These are phyloP conservation scores for Coemansia sp. DNA, from an alignment of 192 early-diverging fungal genomes.

Conservation along the genomic window DNA sequence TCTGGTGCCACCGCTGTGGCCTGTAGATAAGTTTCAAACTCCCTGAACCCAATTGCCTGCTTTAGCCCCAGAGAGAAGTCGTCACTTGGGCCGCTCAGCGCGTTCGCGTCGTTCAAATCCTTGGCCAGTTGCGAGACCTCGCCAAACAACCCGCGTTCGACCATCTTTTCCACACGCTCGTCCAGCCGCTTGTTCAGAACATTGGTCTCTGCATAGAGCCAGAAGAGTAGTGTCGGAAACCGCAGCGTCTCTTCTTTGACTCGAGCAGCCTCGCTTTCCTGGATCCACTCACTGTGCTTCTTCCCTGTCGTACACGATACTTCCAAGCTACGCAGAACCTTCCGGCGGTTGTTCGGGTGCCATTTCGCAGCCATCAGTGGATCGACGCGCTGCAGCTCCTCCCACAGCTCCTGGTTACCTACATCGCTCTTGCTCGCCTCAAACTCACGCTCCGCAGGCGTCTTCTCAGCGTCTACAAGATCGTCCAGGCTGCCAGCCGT, in stretches of 20 bases:
- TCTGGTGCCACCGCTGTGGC: constrained; percentile 5
- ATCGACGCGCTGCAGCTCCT: constrained; percentile 71
- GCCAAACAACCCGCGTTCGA: constrained; percentile 61
- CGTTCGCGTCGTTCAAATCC: constrained; percentile 11
- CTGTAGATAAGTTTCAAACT: constrained; percentile 76
- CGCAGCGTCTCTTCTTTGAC: constrained; percentile 54
- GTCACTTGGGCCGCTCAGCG: constrained; percentile 2
- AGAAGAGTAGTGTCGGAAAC: constrained; percentile 78
- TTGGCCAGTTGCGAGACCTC: constrained; percentile 51
- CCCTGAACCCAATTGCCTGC: constrained; percentile 78
- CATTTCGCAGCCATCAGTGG: constrained; percentile 86
- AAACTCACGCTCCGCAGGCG: constrained; percentile 15
- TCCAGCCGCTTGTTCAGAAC: constrained; percentile 79
- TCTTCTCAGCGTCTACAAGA: background rate
- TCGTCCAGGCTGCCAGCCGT: constrained; percentile 1
- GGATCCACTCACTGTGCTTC: constrained; percentile 73
- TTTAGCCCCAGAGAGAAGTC: constrained; percentile 24
- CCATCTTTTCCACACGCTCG: constrained; percentile 86
- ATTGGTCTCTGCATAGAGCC: constrained; percentile 78
- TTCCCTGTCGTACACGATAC: constrained; percentile 77
- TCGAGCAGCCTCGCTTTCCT: constrained; percentile 63
- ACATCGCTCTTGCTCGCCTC: constrained; percentile 24
- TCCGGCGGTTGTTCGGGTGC: constrained; percentile 88
- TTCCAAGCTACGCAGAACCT: constrained; percentile 83
- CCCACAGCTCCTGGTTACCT: constrained; percentile 64